Evolutionary conservation across 2,329 filamentous ascomycete species (phyloP).

Genomic region (Trichoderma pleuroti): DNA sequence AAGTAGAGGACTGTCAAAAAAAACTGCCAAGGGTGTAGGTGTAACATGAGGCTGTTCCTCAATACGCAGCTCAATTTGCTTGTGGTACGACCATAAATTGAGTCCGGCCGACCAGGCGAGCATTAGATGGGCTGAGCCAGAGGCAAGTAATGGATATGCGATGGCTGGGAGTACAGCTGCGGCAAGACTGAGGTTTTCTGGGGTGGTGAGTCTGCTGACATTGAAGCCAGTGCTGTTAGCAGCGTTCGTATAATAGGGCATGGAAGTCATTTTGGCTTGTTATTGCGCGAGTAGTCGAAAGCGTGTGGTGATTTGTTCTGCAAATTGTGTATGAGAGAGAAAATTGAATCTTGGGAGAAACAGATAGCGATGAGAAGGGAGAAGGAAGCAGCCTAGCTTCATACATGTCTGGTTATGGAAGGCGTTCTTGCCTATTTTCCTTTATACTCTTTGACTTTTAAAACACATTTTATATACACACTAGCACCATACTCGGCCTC

Average conservation of each 20-base stretch:
- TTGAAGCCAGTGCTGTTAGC: neutral
- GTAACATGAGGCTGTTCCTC: neutral
- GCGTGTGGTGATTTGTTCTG: neutral
- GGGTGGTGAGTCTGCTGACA: neutral
- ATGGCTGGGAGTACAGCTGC: neutral
- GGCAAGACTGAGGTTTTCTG: neutral
- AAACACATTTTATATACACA: too few relatives aligned
- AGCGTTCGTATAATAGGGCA: neutral
- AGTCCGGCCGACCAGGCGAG: neutral
- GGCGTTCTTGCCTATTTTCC: too few relatives aligned
- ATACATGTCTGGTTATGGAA: neutral
- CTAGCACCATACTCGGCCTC: too few relatives aligned
- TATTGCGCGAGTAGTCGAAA: neutral
- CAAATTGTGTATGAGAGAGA: neutral
- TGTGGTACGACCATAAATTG: neutral
- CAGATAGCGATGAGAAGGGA: neutral
- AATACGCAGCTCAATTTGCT: neutral
- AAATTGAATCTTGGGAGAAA: neutral
- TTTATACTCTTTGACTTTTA: too few relatives aligned
- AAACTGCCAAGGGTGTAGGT: neutral
- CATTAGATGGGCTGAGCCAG: rapidly evolving
- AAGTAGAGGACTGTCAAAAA: neutral
- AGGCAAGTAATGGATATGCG: neutral
- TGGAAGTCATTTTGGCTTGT: neutral
- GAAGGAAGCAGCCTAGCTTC: neutral